These are phyloP conservation scores for Vigna mungo DNA, from an alignment of 306 rosid species.

Conservation along the genomic window DNA sequence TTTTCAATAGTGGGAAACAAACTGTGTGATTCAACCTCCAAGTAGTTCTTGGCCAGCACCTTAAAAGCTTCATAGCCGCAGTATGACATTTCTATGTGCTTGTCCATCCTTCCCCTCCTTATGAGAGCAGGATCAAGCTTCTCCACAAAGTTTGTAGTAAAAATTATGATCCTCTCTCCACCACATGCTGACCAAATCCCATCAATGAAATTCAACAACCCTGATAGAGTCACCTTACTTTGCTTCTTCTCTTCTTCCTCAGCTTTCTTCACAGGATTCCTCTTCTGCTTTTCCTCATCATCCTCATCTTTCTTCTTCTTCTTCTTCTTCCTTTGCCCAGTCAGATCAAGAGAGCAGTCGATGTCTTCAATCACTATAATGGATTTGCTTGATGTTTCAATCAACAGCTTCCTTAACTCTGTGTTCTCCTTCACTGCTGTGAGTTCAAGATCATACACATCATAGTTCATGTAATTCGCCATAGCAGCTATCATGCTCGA, in stretches of 20 bases:
- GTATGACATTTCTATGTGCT: constrained; percentile 64
- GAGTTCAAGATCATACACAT: constrained; percentile 67
- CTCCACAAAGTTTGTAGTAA: constrained; percentile 66
- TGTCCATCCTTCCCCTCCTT: constrained; percentile 73
- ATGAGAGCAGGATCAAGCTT: constrained; percentile 73
- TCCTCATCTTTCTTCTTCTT: constrained; percentile 20
- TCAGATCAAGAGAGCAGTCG: constrained; percentile 70
- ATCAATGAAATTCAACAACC: constrained; percentile 67
- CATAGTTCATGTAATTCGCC: constrained; percentile 65
- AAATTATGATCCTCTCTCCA: constrained; percentile 62
- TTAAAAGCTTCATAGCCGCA: constrained; percentile 68
- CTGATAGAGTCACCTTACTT: constrained; percentile 68
- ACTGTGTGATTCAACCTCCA: constrained; percentile 50
- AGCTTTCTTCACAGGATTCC: constrained; percentile 27
- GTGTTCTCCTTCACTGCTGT: constrained; percentile 61
- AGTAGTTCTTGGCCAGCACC: constrained; percentile 66
- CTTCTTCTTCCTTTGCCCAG: constrained; percentile 57
- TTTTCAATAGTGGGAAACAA: constrained; percentile 48
- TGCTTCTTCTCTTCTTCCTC: constrained; percentile 44
- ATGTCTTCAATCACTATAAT: constrained; percentile 69
- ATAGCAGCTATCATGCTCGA: constrained; percentile 70
- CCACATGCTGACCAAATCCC: constrained; percentile 86
- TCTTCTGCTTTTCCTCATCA: background rate
- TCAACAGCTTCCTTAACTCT: constrained; percentile 51
- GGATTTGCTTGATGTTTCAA: constrained; percentile 46